Evolutionary conservation across 768 basidiomycete species (phyloP).

Genomic region (Podaxis rugospora): DNA sequence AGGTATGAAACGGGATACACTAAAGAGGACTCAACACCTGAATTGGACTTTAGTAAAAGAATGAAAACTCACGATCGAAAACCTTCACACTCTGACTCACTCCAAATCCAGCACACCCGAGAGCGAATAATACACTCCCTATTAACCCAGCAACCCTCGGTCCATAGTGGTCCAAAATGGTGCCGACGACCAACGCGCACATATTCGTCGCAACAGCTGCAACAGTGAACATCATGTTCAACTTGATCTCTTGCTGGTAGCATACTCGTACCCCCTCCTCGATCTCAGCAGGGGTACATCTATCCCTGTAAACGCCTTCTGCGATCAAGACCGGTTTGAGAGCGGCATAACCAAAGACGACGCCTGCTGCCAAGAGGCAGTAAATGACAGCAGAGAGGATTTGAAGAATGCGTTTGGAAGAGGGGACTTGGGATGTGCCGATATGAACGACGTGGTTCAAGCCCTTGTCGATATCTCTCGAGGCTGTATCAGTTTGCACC

Average conservation of each 20-base stretch:
- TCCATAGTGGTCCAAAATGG: neutral
- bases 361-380: neutral
- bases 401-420: neutral
- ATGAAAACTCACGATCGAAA: slow-evolving; percentile 2
- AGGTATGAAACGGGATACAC: slow-evolving; percentile 1
- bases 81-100: neutral
- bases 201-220: slow-evolving; percentile 5
- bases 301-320: neutral
- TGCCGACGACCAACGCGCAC: slow-evolving; percentile 1
- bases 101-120: neutral
- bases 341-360: slow-evolving; percentile 7
- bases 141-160: neutral
- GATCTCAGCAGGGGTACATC: slow-evolving; percentile 3
- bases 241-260: neutral
- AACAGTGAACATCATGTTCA: slow-evolving; percentile 5
- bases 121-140: neutral
- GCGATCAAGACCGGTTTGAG: slow-evolving; percentile 2
- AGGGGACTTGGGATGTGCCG: neutral
- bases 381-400: neutral
- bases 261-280: neutral
- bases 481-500: neutral
- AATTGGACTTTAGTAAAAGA: neutral
- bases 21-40: neutral
- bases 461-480: neutral
- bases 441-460: neutral